A percentile compares a stretch with the other conserved stretches of the same genome.
Evolutionary conservation across 208 protist genomes (phyloP).

Genomic region (Entamoeba moshkovskii): DNA sequence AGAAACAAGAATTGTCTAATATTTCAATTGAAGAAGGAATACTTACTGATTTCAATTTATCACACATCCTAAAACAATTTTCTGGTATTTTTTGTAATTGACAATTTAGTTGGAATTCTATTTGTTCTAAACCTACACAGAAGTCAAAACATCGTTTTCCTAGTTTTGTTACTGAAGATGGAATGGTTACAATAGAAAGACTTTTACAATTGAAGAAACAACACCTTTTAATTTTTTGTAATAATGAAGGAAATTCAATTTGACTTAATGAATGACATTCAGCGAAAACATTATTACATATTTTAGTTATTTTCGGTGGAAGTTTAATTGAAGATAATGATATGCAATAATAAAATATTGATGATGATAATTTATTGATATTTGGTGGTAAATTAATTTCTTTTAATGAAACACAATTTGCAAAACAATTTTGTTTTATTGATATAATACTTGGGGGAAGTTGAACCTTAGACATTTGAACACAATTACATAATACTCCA

Average conservation of each 20-base stretch:
- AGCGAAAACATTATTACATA: neutral
- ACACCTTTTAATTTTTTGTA: neutral
- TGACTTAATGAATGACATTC: neutral
- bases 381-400: neutral
- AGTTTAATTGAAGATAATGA: neutral
- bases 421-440: neutral
- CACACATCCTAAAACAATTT: neutral
- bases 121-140: neutral
- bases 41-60: neutral
- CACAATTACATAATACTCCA: neutral
- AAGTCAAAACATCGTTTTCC: neutral
- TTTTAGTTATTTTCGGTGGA: neutral
- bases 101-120: neutral
- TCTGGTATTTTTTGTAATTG: neutral
- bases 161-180: neutral
- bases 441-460: neutral
- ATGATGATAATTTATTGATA: neutral
- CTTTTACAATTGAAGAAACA: neutral
- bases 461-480: neutral
- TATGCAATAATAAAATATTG: neutral
- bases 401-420: neutral
- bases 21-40: neutral
- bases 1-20: neutral
- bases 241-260: neutral
- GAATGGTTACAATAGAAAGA: neutral